Evolutionary conservation across 2,329 filamentous ascomycete genomes (phyloP).

Genomic region (Zymoseptoria passerinii): DNA sequence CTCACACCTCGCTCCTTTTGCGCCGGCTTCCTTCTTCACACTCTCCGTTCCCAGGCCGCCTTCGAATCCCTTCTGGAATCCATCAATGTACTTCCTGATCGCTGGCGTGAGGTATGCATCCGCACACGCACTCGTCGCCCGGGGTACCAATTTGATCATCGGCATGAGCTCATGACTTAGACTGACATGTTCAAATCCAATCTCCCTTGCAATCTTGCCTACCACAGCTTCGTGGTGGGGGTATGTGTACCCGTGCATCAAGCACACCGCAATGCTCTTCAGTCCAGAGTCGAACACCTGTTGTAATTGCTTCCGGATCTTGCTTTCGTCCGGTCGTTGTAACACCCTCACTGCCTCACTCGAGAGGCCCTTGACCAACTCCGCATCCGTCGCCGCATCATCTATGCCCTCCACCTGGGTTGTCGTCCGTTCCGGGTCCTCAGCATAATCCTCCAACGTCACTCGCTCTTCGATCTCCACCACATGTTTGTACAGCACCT

Average conservation of each 20-base stretch:
- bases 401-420: constrained; percentile 48
- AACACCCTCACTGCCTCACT: constrained; percentile 68
- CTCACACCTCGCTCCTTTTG: constrained; percentile 71
- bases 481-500: constrained; percentile 75
- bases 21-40: constrained; percentile 56
- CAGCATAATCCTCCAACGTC: constrained; percentile 83
- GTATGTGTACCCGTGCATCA: constrained; percentile 91
- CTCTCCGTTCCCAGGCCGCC: constrained; percentile 71
- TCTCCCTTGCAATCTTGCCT: constrained; percentile 65
- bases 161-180: constrained; percentile 73
- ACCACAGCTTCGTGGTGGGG: constrained; percentile 75
- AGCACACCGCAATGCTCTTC: constrained; percentile 74
- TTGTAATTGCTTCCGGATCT: constrained; percentile 54
- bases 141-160: constrained; percentile 76
- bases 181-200: constrained; percentile 77
- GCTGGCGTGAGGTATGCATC: constrained; percentile 74
- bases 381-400: constrained; percentile 37
- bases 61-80: constrained; percentile 71
- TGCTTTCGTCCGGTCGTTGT: constrained; percentile 49
- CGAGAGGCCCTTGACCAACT: constrained; percentile 62
- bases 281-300: constrained; percentile 62
- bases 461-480: constrained; percentile 89
- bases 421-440: constrained; percentile 62
- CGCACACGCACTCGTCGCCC: constrained; percentile 68
- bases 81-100: constrained; percentile 67